phyloP scores from a whole-genome alignment of 2,329 filamentous ascomycete species.

The Exophiala spinifera region DNA sequence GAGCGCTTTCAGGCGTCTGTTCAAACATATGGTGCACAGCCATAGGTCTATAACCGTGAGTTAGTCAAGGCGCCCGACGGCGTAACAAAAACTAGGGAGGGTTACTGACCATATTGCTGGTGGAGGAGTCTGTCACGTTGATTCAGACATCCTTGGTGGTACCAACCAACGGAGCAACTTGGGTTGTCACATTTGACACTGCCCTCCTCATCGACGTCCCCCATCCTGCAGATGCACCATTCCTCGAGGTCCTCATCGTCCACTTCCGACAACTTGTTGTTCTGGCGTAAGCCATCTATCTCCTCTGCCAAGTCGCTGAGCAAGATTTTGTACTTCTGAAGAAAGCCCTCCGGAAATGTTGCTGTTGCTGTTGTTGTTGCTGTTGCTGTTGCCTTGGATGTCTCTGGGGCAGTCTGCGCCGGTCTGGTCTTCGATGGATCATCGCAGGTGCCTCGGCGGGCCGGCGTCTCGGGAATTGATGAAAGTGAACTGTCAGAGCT shows the following conservation, averaged over 20 bases:
- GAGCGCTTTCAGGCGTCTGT: background rate
- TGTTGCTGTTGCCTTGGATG: no score
- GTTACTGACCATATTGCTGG: background rate
- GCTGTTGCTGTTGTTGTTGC: no score
- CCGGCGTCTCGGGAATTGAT: no score
- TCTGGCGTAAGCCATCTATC: background rate
- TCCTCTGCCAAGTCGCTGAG: background rate
- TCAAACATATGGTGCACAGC: constrained; percentile 1
- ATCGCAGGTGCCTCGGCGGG: no score
- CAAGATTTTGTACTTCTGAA: background rate
- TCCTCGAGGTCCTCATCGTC: background rate
- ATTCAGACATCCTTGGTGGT: constrained; percentile 1
- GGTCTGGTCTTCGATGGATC: no score
- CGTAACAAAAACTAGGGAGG: background rate
- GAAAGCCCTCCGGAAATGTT: background rate
- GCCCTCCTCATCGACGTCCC: background rate
- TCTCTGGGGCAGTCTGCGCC: no score
- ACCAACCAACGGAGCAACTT: constrained; percentile 1
- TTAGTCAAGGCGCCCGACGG: background rate
- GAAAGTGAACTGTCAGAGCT: no score
- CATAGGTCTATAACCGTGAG: background rate
- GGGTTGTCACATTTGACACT: constrained; percentile 3
- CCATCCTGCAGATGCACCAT: constrained; percentile 1
- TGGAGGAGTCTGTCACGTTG: background rate
- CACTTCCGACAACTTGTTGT: background rate